These are phyloP conservation scores for Sungouiozyma ichnusensis DNA, from an alignment of 805 yeast genomes.

Conservation along the genomic window DNA sequence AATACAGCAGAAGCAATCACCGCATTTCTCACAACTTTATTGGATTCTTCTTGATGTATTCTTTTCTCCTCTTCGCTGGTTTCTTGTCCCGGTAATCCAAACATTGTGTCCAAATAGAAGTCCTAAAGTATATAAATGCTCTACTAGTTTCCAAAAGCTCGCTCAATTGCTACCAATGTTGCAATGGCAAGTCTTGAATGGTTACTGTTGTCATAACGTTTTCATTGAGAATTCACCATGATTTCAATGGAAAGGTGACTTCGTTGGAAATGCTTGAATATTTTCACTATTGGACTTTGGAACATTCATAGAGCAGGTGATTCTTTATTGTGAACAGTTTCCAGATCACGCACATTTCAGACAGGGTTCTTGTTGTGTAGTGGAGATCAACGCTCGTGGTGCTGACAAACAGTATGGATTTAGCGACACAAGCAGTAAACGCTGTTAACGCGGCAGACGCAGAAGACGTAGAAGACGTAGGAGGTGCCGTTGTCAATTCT, in stretches of 20 bases:
- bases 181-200: too few relatives aligned
- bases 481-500: too few relatives aligned
- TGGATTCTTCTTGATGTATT: constrained; percentile 51
- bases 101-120: constrained; percentile 28
- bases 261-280: neutral
- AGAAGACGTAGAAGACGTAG: neutral
- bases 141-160: neutral
- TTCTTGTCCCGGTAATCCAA: constrained; percentile 40
- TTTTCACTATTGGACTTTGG: neutral
- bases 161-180: too few relatives aligned
- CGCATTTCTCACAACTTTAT: constrained; percentile 49
- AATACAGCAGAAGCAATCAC: constrained; percentile 54
- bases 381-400: too few relatives aligned
- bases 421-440: neutral
- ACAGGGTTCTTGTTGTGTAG: too few relatives aligned
- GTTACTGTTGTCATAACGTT: too few relatives aligned
- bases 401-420: neutral
- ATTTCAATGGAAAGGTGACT: neutral
- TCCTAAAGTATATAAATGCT: neutral
- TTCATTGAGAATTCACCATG: too few relatives aligned
- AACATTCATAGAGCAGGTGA: neutral
- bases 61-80: constrained; percentile 59
- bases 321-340: too few relatives aligned
- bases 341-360: too few relatives aligned
- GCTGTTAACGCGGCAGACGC: neutral